These are phyloP conservation scores for Botrytis medusae DNA, from an alignment of 2,329 filamentous ascomycete genomes.

Conservation along the genomic window DNA sequence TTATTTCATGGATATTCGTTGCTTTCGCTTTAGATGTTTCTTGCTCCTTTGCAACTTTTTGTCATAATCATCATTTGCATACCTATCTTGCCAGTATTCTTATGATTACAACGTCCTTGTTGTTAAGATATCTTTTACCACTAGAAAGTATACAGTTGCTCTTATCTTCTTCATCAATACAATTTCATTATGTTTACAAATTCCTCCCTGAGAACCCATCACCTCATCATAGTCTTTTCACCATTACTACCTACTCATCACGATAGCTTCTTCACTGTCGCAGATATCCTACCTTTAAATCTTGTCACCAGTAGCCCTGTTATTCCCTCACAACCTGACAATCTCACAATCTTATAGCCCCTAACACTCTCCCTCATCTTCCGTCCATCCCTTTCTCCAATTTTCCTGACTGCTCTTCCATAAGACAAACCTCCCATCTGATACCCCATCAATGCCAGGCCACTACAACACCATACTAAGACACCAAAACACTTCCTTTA, in stretches of 20 bases:
- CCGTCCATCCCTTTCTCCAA: background rate
- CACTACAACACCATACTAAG: background rate
- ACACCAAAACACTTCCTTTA: background rate
- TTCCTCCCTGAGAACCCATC: background rate
- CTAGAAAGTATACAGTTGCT: background rate
- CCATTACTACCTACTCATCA: background rate
- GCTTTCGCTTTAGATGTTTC: too few relatives aligned
- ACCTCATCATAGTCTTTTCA: too few relatives aligned
- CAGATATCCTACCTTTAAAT: rapidly evolving
- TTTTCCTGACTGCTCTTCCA: background rate
- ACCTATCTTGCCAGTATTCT: too few relatives aligned
- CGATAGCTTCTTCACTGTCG: background rate
- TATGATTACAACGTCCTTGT: too few relatives aligned
- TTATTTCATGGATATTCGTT: rapidly evolving
- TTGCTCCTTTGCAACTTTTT: too few relatives aligned
- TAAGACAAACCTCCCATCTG: background rate
- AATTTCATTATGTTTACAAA: background rate
- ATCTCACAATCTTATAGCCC: background rate
- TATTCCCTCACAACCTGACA: background rate
- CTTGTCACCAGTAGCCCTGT: background rate
- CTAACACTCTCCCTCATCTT: background rate
- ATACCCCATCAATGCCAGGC: background rate
- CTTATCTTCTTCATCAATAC: background rate
- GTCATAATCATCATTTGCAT: too few relatives aligned
- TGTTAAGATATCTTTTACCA: background rate